Evolutionary conservation across 371 early-diverging fungal genomes (phyloP).

Genomic region (Mortierella polycephala): DNA sequence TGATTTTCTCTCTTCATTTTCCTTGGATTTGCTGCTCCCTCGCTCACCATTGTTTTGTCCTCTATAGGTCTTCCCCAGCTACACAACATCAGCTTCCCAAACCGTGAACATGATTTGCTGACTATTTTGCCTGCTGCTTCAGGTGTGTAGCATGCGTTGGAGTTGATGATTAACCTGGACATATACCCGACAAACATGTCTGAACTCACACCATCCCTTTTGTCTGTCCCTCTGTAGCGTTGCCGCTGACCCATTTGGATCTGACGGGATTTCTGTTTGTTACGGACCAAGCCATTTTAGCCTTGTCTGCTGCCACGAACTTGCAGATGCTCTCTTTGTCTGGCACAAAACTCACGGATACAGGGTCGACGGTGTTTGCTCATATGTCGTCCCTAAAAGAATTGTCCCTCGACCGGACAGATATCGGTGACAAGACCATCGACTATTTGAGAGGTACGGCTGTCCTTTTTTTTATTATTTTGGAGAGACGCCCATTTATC

Average conservation of each 20-base stretch:
- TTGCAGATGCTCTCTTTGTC: constrained; percentile 37
- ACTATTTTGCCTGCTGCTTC: constrained; percentile 35
- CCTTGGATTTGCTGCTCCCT: background rate
- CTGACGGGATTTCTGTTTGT: constrained; percentile 37
- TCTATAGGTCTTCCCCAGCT: constrained; percentile 11
- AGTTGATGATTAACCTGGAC: background rate
- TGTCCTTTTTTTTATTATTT: no score
- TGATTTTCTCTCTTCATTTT: background rate
- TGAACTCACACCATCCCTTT: background rate
- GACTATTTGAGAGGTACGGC: constrained; percentile 45
- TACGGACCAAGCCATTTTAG: constrained; percentile 34
- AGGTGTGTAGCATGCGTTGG: constrained; percentile 5
- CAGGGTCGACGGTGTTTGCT: constrained; percentile 31
- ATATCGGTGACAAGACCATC: constrained; percentile 40
- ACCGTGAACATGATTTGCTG: constrained; percentile 30
- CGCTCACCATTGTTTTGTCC: background rate
- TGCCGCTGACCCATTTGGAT: constrained; percentile 45
- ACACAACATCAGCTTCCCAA: constrained; percentile 30
- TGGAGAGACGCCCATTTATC: no score
- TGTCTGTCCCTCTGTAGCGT: constrained; percentile 2
- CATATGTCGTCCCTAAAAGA: constrained; percentile 41
- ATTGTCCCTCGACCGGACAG: constrained; percentile 31
- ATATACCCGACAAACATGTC: background rate
- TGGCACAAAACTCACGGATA: constrained; percentile 39
- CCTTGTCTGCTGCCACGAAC: constrained; percentile 25